phyloP scores from a whole-genome alignment of 345 rosid species.

The Salix dunnii region DNA sequence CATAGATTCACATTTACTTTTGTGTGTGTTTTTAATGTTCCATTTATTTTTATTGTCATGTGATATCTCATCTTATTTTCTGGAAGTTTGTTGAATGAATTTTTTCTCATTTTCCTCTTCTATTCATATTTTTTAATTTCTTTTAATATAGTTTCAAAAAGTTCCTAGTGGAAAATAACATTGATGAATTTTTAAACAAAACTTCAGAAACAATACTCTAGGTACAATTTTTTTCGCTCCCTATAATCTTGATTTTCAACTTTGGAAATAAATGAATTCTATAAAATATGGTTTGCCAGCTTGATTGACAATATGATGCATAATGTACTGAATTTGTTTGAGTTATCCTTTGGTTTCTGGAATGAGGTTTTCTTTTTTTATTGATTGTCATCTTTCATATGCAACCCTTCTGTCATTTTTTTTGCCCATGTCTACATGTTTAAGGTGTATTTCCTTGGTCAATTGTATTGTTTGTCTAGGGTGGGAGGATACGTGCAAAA shows the following conservation, averaged over 20 bases:
- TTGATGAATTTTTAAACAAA: too few relatives aligned
- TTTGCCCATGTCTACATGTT: not conserved
- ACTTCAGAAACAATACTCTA: too few relatives aligned
- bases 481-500: constrained; percentile 89
- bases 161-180: too few relatives aligned
- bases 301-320: not conserved
- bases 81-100: too few relatives aligned
- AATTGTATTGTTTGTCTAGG: constrained; percentile 40
- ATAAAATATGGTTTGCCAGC: not conserved
- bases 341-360: not conserved
- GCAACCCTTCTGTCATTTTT: not conserved
- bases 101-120: too few relatives aligned
- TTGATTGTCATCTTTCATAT: not conserved
- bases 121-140: too few relatives aligned
- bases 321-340: not conserved
- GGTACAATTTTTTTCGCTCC: not conserved
- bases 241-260: not conserved
- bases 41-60: too few relatives aligned
- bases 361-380: not conserved
- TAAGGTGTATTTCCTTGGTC: constrained; percentile 12
- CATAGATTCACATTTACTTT: too few relatives aligned
- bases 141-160: too few relatives aligned
- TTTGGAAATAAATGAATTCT: not conserved
- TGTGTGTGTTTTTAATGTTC: too few relatives aligned
- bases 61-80: too few relatives aligned